phyloP scores from a whole-genome alignment of 75 land plant species.

The Pseudotsuga menziesii region DNA sequence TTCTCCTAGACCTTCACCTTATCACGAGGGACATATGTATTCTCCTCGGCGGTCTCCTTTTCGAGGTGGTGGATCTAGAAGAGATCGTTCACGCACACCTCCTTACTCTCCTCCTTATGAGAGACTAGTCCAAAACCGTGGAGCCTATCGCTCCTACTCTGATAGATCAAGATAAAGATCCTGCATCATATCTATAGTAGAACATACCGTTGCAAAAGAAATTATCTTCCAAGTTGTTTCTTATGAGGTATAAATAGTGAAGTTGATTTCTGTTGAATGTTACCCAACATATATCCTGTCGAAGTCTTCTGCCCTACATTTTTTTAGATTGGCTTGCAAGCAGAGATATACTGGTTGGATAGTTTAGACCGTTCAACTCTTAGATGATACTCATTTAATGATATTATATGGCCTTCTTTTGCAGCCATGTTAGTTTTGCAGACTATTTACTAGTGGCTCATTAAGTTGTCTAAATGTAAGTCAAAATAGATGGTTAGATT shows the following conservation, averaged over 20 bases:
- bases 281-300: not conserved
- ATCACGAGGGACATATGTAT: constrained; percentile 52
- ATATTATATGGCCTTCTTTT: not conserved
- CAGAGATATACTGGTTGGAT: not conserved
- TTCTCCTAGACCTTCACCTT: constrained; percentile 71
- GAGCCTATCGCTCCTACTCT: constrained; percentile 7
- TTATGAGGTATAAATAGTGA: not conserved
- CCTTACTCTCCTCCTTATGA: constrained; percentile 66
- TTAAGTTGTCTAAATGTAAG: not conserved
- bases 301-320: not conserved
- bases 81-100: constrained; percentile 55
- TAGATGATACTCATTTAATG: not conserved
- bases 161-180: not conserved
- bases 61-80: constrained; percentile 51
- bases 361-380: not conserved
- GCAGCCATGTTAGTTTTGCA: not conserved
- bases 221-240: not conserved
- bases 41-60: constrained; percentile 58
- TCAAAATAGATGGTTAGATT: too few relatives aligned
- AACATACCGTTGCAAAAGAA: not conserved
- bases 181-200: not conserved
- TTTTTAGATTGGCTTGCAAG: not conserved
- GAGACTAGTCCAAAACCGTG: constrained; percentile 32
- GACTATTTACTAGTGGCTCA: not conserved
- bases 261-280: not conserved